Base-by-base conservation (phyloP, 2,329 filamentous ascomycete species). In the Pseudopyricularia cyperi region DNA sequence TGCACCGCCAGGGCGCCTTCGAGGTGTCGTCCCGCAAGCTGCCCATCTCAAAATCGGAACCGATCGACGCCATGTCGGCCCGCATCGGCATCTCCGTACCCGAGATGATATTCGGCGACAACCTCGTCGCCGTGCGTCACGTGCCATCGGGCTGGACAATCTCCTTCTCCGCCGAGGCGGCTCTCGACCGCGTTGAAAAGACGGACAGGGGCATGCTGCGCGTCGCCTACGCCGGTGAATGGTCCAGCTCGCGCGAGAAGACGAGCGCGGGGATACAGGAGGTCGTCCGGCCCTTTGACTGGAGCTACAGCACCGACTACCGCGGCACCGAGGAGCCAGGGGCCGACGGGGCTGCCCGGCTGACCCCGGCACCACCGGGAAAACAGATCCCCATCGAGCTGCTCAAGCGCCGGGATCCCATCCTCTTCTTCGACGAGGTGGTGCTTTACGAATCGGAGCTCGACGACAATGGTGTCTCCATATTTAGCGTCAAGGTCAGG, bases 41-140 rank as follows among this genome's bases (percentile, higher is more conserved):
- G 50, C 93, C 93, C 56, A 98, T 98, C 66, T 85, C 94, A 60
- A 96, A 95, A 68, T 82, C 90, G 46, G 86, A 79, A 6, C 87
- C 89, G 50, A 97, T 98, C 63, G 89, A 95, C 63, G 80, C 79
- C 35, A 87, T 98, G 80, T 83, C 83, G 39, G 74, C 76, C 53
- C 80, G 79, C 56, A 76, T 98, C 52, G 83, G 83, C 30, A 96
- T 98, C 63, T 82, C 91, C 17, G 81, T 91, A 39, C 93, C 93
- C 8, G 93, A 98, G 71, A 98, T 98, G 93, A 98, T 98, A 58
- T 98, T 98, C 64, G 93, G 93, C 55, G 90, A 98, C 72, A 98
- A 98, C 67, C 72, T 85, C 53, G 83, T 95, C 39, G 71, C 79
- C 7, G 76, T 98, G 55, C 74, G 82, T 51, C 89, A 97, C 69